These are phyloP conservation scores for Penicillium concentricum DNA, from an alignment of 2,329 filamentous ascomycete genomes.

Conservation along the genomic window DNA sequence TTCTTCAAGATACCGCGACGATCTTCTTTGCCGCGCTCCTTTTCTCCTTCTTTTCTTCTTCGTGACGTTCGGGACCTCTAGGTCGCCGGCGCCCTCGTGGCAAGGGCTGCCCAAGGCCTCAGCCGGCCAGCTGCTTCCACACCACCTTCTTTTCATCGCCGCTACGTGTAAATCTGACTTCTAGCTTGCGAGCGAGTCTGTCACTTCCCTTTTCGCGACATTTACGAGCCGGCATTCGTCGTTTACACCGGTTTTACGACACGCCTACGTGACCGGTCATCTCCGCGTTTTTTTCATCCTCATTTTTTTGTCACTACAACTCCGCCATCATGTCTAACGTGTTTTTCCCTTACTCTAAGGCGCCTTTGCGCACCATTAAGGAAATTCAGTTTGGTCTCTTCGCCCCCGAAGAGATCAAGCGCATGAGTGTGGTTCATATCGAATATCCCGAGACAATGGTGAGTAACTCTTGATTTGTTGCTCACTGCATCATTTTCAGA, in stretches of 20 bases:
- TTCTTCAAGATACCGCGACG: conserved; percentile 29
- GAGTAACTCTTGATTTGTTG: conserved; percentile 20
- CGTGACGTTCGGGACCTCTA: conserved; percentile 37
- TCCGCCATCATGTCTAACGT: conserved; percentile 80
- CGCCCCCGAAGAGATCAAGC: conserved; percentile 98
- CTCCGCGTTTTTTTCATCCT: conserved; percentile 9
- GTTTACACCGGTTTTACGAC: conserved; percentile 13
- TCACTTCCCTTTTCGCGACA: conserved; percentile 20
- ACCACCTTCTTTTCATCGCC: conserved; percentile 34
- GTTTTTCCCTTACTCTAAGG: conserved; percentile 85
- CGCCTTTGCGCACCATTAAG: conserved; percentile 94
- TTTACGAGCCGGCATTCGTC: conserved; percentile 17
- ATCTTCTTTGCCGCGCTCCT: conserved; percentile 26
- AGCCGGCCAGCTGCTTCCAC: conserved; percentile 41
- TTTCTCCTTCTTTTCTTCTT: conserved; percentile 32
- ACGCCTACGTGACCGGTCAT: conserved; percentile 10
- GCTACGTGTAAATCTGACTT: conserved; percentile 20
- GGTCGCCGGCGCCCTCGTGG: conserved; percentile 48
- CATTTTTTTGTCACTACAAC: conserved; percentile 18
- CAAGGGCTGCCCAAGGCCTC: conserved; percentile 50
- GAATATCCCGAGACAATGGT: conserved; percentile 98
- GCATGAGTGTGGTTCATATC: conserved; percentile 95
- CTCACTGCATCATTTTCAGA: neutral
- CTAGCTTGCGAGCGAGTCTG: conserved; percentile 8
- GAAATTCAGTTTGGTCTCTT: conserved; percentile 99